Conservation (phyloP, 352 stramenopile genomes). For the Globisporangium abappressorium region DNA sequence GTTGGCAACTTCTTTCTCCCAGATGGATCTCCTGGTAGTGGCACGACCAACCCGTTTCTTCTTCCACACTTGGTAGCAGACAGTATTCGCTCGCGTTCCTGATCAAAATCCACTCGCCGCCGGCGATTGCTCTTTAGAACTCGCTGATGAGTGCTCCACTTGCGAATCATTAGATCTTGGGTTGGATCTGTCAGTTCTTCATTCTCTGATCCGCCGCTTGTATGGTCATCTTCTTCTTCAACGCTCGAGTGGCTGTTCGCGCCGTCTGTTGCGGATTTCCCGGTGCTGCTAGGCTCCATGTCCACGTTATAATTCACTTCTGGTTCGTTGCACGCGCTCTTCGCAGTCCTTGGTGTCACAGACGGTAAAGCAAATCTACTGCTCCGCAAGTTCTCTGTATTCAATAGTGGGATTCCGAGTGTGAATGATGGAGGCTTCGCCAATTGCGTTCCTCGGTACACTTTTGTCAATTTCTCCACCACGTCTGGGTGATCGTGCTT, state of each 20-base stretch:
- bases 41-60: constrained; percentile 59
- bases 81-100: constrained; percentile 40
- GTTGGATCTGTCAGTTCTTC: constrained; percentile 10
- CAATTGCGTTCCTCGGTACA: constrained; percentile 3
- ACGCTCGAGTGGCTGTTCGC: not conserved
- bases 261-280: not conserved
- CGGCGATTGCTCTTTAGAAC: constrained; percentile 31
- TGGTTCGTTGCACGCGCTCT: not conserved
- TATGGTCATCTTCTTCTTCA: not conserved
- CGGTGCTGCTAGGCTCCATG: not conserved
- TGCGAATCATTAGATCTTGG: constrained; percentile 21
- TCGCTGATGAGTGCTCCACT: constrained; percentile 38
- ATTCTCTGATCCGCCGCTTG: not conserved
- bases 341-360: not conserved
- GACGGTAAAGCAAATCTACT: not conserved
- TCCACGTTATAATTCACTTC: not conserved
- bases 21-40: constrained; percentile 28
- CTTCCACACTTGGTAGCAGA: constrained; percentile 30
- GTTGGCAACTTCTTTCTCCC: constrained; percentile 39
- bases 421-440: constrained; percentile 13
- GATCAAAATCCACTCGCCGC: constrained; percentile 32
- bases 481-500: constrained; percentile 43
- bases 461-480: constrained; percentile 28
- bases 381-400: not conserved
- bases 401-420: constrained; percentile 7